Percentiles rank a stretch among this genome's conserved stretches.
These are phyloP conservation scores for Mixia osmundae DNA, from an alignment of 1,284 basidiomycete genomes.

Conservation along the genomic window DNA sequence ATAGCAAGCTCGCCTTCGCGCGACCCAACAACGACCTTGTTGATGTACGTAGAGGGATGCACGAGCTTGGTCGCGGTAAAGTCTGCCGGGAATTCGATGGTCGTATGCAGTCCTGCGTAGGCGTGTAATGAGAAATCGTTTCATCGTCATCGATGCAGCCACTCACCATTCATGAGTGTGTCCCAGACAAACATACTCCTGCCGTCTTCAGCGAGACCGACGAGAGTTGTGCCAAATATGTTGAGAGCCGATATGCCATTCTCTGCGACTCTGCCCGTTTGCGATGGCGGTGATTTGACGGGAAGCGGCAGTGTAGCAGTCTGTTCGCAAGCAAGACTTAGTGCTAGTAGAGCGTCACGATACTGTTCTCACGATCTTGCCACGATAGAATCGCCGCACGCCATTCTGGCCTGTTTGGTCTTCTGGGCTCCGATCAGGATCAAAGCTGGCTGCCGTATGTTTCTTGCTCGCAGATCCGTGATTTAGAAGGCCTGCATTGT, in stretches of 20 bases:
- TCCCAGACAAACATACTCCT: slow-evolving; percentile 61
- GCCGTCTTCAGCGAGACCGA: slow-evolving; percentile 51
- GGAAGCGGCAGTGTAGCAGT: too few species aligned
- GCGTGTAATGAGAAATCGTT: too few species aligned
- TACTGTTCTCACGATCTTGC: too few species aligned
- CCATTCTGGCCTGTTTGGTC: too few species aligned
- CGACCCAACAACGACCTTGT: slow-evolving; percentile 76
- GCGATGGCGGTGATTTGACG: slow-evolving; percentile 4
- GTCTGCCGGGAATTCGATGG: slow-evolving; percentile 45
- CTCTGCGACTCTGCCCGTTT: slow-evolving; percentile 5
- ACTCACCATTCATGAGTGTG: slow-evolving; percentile 1
- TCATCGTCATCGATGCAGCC: slow-evolving; percentile 29
- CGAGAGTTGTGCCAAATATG: slow-evolving; percentile 52
- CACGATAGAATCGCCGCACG: too few species aligned
- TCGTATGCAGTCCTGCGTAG: slow-evolving; percentile 32
- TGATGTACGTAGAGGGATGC: slow-evolving; percentile 90
- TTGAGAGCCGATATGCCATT: too few species aligned
- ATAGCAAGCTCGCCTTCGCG: slow-evolving; percentile 60
- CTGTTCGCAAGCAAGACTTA: too few species aligned
- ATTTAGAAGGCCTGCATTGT: too few species aligned
- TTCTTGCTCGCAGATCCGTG: too few species aligned
- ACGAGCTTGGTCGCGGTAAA: slow-evolving; percentile 66
- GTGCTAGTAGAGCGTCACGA: too few species aligned
- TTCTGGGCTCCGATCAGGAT: too few species aligned
- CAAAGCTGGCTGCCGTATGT: too few species aligned